Conservation (phyloP, 1,284 basidiomycete species). For the Takashimella koratensis region DNA sequence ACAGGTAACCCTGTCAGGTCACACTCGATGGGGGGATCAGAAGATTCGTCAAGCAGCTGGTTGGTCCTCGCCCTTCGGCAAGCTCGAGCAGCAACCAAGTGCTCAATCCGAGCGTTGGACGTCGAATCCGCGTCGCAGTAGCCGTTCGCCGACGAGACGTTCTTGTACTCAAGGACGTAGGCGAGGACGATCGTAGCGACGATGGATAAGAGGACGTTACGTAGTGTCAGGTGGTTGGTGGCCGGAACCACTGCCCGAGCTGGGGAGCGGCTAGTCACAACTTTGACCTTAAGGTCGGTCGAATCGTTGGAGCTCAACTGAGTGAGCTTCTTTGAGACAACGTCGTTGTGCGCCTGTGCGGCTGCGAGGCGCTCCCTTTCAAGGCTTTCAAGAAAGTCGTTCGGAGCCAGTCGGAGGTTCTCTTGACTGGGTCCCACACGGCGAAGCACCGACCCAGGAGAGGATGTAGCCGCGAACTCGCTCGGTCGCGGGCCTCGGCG, state of each 20-base stretch:
- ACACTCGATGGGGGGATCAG: constrained; percentile 21
- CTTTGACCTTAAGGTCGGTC: constrained; percentile 11
- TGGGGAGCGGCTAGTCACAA: constrained; percentile 6
- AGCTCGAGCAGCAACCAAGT: constrained; percentile 54
- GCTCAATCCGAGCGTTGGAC: constrained; percentile 60
- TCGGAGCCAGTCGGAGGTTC: constrained; percentile 32
- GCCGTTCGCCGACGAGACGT: constrained; percentile 67
- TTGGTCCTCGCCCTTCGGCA: constrained; percentile 53
- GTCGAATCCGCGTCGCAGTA: constrained; percentile 69
- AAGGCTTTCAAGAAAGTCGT: constrained; percentile 24
- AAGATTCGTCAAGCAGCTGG: constrained; percentile 18
- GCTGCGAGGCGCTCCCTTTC: constrained; percentile 18
- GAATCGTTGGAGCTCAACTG: constrained; percentile 19
- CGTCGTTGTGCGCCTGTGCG: constrained; percentile 33
- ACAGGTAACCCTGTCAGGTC: constrained; percentile 52
- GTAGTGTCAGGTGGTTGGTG: constrained; percentile 3
- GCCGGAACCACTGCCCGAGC: constrained; percentile 9
- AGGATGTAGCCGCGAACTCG: constrained; percentile 19
- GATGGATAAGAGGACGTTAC: constrained; percentile 26
- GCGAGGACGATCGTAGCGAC: too few relatives aligned
- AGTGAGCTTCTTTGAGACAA: constrained; percentile 29
- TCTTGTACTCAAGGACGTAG: constrained; percentile 48
- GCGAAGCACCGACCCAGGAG: constrained; percentile 26
- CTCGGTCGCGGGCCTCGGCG: constrained; percentile 13
- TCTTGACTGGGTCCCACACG: constrained; percentile 34